Conservation (phyloP, 2,329 filamentous ascomycete species). For the Epichloe amarillans region DNA sequence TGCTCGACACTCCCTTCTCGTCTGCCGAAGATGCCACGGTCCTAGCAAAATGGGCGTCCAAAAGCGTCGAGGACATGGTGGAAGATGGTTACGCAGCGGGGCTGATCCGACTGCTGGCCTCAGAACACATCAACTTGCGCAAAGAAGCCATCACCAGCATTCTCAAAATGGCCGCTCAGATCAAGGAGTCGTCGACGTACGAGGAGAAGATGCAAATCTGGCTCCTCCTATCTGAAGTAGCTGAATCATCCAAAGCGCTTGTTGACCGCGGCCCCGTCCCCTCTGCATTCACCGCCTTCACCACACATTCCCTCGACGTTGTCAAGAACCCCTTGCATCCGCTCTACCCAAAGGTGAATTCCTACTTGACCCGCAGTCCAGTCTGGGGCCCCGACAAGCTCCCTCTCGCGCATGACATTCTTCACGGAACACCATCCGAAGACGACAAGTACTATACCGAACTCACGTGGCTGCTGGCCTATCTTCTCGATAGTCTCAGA, state of each 20-base stretch:
- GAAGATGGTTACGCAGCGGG: constrained; percentile 62
- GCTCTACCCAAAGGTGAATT: constrained; percentile 77
- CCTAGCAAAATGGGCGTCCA: constrained; percentile 55
- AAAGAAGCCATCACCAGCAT: constrained; percentile 63
- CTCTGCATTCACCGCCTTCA: constrained; percentile 64
- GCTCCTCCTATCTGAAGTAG: constrained; percentile 65
- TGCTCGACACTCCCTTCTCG: constrained; percentile 35
- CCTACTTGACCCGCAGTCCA: constrained; percentile 66
- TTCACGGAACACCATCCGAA: constrained; percentile 52
- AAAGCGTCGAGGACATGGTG: constrained; percentile 64
- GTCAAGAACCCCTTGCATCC: constrained; percentile 65
- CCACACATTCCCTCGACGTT: constrained; percentile 54
- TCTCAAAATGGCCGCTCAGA: constrained; percentile 47
- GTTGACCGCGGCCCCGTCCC: constrained; percentile 49
- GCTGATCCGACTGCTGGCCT: constrained; percentile 64
- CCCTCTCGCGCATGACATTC: constrained; percentile 53
- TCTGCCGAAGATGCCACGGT: constrained; percentile 37
- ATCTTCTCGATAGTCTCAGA: constrained; percentile 55
- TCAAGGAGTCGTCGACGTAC: constrained; percentile 52
- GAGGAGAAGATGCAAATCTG: constrained; percentile 67
- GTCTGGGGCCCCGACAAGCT: constrained; percentile 63
- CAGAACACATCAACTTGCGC: constrained; percentile 60
- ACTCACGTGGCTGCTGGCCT: constrained; percentile 59
- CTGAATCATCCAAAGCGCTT: constrained; percentile 53
- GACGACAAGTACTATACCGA: constrained; percentile 64